A percentile compares a stretch with the other conserved stretches of the same genome.
Conservation (phyloP, 352 stramenopile species). For the Pythium inflatum region DNA sequence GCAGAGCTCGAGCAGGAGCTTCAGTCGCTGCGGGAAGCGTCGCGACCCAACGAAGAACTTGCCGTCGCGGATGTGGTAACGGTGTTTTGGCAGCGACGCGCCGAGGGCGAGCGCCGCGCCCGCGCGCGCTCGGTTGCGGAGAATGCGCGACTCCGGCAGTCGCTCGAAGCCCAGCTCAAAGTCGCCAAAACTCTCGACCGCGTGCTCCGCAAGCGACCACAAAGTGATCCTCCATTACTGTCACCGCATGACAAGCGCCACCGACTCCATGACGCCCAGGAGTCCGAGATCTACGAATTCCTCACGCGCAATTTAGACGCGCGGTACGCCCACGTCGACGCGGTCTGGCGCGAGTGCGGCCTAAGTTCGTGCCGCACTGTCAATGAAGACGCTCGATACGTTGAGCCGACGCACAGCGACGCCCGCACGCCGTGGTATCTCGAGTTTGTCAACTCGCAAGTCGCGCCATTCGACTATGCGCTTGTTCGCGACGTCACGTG, state of each 20-base stretch:
- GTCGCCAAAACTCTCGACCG: background rate
- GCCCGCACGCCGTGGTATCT: background rate
- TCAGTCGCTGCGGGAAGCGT: background rate
- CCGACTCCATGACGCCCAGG: background rate
- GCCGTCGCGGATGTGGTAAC: background rate
- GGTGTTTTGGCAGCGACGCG: constrained; percentile 11
- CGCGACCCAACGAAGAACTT: background rate
- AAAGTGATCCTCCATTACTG: background rate
- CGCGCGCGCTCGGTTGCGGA: background rate
- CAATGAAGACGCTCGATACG: background rate
- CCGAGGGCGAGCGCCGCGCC: background rate
- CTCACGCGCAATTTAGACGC: constrained; percentile 2
- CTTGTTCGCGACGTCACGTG: constrained; percentile 10
- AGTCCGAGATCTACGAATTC: constrained; percentile 1
- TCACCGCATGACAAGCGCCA: background rate
- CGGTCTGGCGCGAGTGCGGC: background rate
- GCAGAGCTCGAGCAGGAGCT: constrained; percentile 8
- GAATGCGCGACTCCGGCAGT: constrained; percentile 10
- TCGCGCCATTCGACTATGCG: constrained; percentile 12
- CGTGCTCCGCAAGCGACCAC: constrained; percentile 18
- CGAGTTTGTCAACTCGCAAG: constrained; percentile 6
- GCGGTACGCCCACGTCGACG: background rate
- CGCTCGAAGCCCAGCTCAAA: constrained; percentile 15
- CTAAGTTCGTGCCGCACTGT: background rate
- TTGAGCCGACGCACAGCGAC: background rate